Base-by-base conservation (phyloP, 345 rosid species). In the Carallia brachiata region DNA sequence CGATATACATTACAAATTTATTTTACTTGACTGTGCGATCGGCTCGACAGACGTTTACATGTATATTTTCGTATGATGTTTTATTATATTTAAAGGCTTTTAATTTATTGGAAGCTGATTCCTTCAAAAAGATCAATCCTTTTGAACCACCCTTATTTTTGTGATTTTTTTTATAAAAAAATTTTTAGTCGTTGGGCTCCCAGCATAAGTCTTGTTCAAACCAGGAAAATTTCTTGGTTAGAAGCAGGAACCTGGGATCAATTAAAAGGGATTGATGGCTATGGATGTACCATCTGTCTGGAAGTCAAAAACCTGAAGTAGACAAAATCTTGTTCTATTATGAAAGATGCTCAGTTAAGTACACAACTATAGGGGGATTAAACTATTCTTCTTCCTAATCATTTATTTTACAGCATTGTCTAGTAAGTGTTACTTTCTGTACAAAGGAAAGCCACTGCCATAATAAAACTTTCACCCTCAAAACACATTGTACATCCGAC, bases 171-270 rank as follows among this genome's bases (percentile, higher is more conserved):
- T 23, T 23, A 23, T 23, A 23, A 23, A 23, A 23, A 23, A 23
- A 23, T 23, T 23, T 23, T 23, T 23, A 23, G 23, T 23, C 23
- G 23, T 23, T 23, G 23, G 34, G 34, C 34, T 32, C 2, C 34
- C 34, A 32, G 2, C 34, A 32, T 44, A 10, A 37, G 65, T 44
- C 23, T 61, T 36, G 69, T 68, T 74, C 57, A 31, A 17, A 63
- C 47, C n/a, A 62, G 15, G 47, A 44, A 48, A 53, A 53, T 32
- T 15, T 18, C 57, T 70, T 64, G 66, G 76, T 59, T 77, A 70
- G 84, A 75, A 65, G 84, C 81, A 84, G 85, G 55, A 57, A 65
- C 44, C 82, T 75, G 75, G 86, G 85, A 34, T 68, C 84, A 60
- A 23, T 16, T 31, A 70, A 82, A 82, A 75, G 84, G 77, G 78